Percentiles rank a stretch among this genome's conserved stretches.
Conservation (phyloP, 805 yeast genomes). For the Saccharomycopsis babjevae region DNA sequence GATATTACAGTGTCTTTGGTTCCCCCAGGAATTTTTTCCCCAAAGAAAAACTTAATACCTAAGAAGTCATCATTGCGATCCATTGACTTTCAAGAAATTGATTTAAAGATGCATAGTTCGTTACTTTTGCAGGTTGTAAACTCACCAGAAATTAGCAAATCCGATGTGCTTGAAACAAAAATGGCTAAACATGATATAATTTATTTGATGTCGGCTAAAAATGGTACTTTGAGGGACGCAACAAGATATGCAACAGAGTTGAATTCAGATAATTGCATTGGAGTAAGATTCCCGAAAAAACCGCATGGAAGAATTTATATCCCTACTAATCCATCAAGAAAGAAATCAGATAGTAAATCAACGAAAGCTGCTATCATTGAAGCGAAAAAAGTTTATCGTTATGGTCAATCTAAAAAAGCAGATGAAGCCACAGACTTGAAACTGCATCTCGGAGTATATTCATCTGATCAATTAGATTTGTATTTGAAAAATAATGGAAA, state of each 20-base stretch:
- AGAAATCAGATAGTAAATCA: slow-evolving; percentile 9
- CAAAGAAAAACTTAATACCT: slow-evolving; percentile 11
- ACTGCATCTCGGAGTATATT: neutral
- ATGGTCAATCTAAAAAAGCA: no score
- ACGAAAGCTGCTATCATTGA: slow-evolving; percentile 16
- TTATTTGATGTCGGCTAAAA: slow-evolving; percentile 50
- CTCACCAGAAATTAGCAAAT: neutral
- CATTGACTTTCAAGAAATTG: neutral
- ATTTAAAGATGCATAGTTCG: neutral
- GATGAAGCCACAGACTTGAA: neutral
- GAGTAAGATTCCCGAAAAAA: slow-evolving; percentile 46
- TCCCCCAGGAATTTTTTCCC: slow-evolving; percentile 11
- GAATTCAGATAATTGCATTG: slow-evolving; percentile 51
- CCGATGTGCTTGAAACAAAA: neutral
- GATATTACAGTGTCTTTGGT: slow-evolving; percentile 5
- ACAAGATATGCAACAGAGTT: slow-evolving; percentile 62
- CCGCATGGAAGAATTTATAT: slow-evolving; percentile 1
- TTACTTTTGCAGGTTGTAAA: neutral
- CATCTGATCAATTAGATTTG: neutral
- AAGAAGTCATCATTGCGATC: slow-evolving; percentile 10
- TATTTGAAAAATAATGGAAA: neutral
- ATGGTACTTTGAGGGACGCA: slow-evolving; percentile 52
- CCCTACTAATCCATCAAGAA: slow-evolving; percentile 14
- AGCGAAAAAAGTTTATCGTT: slow-evolving; percentile 8
- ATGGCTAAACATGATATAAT: slow-evolving; percentile 25